A percentile compares a stretch with the other conserved stretches of the same genome.
phyloP scores from a whole-genome alignment of 208 protist species.

The Trypanosoma vivax region DNA sequence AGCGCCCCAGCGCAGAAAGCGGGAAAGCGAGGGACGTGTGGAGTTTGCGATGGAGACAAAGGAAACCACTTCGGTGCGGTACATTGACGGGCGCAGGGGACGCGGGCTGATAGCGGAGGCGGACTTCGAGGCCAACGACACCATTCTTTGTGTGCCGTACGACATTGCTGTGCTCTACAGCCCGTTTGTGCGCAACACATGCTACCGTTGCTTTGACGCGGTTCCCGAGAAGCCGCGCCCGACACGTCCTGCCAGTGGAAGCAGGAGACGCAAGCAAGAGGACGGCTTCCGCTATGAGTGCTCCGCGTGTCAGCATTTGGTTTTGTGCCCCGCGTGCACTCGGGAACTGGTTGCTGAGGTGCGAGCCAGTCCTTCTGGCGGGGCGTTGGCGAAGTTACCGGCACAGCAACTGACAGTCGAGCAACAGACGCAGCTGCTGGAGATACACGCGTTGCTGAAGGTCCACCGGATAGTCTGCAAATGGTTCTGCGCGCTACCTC shows the following conservation, averaged over 20 bases:
- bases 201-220: conserved; percentile 49
- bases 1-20: too few species aligned
- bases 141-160: conserved; percentile 33
- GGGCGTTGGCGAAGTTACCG: neutral
- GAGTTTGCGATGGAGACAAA: too few species aligned
- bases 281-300: conserved; percentile 25
- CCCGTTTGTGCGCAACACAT: conserved; percentile 37
- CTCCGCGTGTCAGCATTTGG: conserved; percentile 63
- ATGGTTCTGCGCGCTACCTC: conserved; percentile 67
- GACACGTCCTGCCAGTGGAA: neutral
- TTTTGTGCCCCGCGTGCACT: conserved; percentile 37
- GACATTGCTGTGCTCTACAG: conserved; percentile 74
- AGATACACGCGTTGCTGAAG: conserved; percentile 23
- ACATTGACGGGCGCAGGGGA: conserved; percentile 27
- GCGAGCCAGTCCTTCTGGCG: neutral
- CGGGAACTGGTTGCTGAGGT: conserved; percentile 16
- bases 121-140: conserved; percentile 22
- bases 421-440: conserved; percentile 21
- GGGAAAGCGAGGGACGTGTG: too few species aligned
- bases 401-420: conserved; percentile 18
- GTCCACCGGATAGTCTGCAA: conserved; percentile 47
- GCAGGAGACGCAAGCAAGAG: neutral
- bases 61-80: conserved; percentile 7
- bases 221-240: neutral
- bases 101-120: conserved; percentile 55